Evolutionary conservation across 352 stramenopile species (phyloP).

Genomic region (Pythium graminicola): DNA sequence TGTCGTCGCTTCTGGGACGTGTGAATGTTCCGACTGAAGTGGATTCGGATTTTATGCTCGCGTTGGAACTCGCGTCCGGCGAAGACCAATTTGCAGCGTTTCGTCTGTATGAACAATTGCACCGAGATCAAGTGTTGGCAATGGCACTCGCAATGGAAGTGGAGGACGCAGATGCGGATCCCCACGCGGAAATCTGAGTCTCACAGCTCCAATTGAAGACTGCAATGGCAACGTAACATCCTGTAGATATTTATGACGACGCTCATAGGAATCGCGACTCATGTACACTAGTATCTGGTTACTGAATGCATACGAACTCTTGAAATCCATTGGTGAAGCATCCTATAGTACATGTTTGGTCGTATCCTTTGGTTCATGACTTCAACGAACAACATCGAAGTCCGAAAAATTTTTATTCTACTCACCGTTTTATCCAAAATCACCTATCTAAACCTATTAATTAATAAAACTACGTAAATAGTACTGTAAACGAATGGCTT

Average conservation of each 20-base stretch:
- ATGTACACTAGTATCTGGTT: too few species aligned
- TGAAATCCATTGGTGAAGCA: too few species aligned
- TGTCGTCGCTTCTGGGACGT: constrained; percentile 36
- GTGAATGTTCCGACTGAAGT: constrained; percentile 40
- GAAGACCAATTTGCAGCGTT: constrained; percentile 65
- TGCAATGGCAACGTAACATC: too few species aligned
- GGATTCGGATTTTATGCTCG: constrained; percentile 54
- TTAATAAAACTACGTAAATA: constrained; percentile 5
- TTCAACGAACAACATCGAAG: constrained; percentile 10
- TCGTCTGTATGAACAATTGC: constrained; percentile 52
- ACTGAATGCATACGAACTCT: too few species aligned
- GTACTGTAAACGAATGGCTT: constrained; percentile 21
- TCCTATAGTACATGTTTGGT: too few species aligned
- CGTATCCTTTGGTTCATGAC: not conserved
- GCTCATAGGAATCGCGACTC: too few species aligned
- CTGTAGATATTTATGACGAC: not conserved
- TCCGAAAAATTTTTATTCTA: not conserved
- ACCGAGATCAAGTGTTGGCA: constrained; percentile 41
- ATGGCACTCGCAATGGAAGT: constrained; percentile 50
- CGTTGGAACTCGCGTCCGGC: constrained; percentile 51
- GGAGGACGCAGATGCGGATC: constrained; percentile 35
- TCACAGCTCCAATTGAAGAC: not conserved
- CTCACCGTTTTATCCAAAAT: not conserved
- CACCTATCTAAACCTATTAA: not conserved
- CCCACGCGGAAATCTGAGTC: constrained; percentile 40